Percentiles rank a stretch among this genome's conserved stretches.
These are phyloP conservation scores for Pseudofabraea citricarpa DNA, from an alignment of 2,329 filamentous ascomycete species.

Conservation along the genomic window DNA sequence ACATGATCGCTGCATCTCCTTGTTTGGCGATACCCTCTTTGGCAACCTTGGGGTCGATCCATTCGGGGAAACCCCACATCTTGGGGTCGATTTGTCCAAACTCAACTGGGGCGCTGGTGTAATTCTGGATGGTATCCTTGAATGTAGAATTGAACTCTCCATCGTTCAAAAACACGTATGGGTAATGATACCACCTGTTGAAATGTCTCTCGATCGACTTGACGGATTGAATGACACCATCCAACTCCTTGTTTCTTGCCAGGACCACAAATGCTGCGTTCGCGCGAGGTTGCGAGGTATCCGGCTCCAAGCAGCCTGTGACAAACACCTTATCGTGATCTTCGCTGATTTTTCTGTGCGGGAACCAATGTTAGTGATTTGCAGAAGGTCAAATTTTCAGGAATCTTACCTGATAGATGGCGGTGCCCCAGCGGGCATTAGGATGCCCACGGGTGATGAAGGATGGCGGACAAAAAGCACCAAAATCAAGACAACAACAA, in stretches of 20 bases:
- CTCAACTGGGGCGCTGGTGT: conserved; percentile 83
- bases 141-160: conserved; percentile 95
- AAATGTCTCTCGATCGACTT: conserved; percentile 98
- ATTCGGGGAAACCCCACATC: conserved; percentile 97
- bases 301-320: conserved; percentile 78
- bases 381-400: not conserved
- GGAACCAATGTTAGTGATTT: not conserved
- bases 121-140: conserved; percentile 80
- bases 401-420: conserved; percentile 76
- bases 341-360: conserved; percentile 84
- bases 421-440: conserved; percentile 84
- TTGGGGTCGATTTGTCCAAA: conserved; percentile 88
- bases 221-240: conserved; percentile 92
- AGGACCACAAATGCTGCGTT: conserved; percentile 96
- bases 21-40: conserved; percentile 96
- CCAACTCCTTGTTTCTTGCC: conserved; percentile 91
- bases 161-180: conserved; percentile 97
- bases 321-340: conserved; percentile 96
- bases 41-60: conserved; percentile 89
- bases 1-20: conserved; percentile 97
- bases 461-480: conserved; percentile 87
- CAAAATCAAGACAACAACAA: conserved; percentile 87
- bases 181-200: conserved; percentile 98
- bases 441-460: conserved; percentile 71
- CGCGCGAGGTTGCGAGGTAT: conserved; percentile 73